Base-by-base conservation (phyloP, 148 eudicot genomes). In the Amaranthus hypochondriacus region DNA sequence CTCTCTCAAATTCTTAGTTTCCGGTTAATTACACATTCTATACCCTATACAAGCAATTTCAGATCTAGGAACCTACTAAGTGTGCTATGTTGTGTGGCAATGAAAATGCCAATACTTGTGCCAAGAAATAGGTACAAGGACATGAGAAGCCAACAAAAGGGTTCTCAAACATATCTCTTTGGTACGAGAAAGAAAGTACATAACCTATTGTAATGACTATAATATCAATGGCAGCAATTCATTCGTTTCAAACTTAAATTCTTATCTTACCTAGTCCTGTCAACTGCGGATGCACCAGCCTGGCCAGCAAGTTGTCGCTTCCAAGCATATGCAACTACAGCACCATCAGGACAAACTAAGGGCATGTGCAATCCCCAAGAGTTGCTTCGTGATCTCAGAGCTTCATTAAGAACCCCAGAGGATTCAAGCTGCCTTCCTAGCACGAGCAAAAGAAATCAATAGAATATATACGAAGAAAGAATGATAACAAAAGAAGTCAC, bases 301-400 rank as follows among this genome's bases (percentile, higher is more conserved):
- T 96, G 99, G 67, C 99, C 99, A 83, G 99, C 99, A 87, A 96
- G 99, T 83, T 96, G 99, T 11, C 99, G 90, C 81, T 96, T 96
- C 99, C 99, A 96, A 15, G 99, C 99, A 81, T 96, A 96, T 51
- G 99, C 99, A 85, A 92, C 99, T 79, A 92, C 99, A 51, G 99
- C 97, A 49, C 97, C 97, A 87, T 96, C 99, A 57, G 99, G 99
- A 78, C 99, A 96, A 75, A 96, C 97, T 81, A 96, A 81, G 68
- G 99, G 99, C 97, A 96, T 96, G 84, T 92, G 99, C 55, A 96
- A 88, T 39, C 99, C 97, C 99, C 99, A 96, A 4, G 99, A 96
- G 82, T 96, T 92, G 78, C 99, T 96, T 66, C 97, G 80, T 81
- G 96, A 90, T 64, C 89, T 82, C 69, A 96, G 96, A 72, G 97